These are phyloP conservation scores for Leccinellum luteum DNA, from an alignment of 768 basidiomycete species.

Conservation along the genomic window DNA sequence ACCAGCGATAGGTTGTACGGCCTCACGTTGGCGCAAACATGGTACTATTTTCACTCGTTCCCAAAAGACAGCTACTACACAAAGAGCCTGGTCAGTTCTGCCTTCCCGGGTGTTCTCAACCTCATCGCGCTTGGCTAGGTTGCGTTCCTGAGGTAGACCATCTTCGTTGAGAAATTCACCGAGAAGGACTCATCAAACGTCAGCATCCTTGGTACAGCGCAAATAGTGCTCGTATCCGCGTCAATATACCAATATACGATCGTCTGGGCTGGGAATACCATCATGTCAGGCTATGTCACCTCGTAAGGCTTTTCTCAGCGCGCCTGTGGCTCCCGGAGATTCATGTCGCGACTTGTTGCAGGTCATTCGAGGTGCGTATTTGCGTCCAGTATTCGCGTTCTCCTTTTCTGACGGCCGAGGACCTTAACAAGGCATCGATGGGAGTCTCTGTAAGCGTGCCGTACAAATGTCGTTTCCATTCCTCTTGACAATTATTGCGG, in stretches of 20 bases:
- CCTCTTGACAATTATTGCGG: background rate
- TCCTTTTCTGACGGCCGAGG: background rate
- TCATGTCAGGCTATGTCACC: constrained; percentile 28
- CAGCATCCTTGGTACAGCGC: constrained; percentile 28
- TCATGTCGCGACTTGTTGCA: constrained; percentile 4
- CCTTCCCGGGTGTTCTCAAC: background rate
- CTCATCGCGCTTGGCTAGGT: constrained; percentile 17
- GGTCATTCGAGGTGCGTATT: constrained; percentile 25
- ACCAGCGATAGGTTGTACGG: constrained; percentile 31
- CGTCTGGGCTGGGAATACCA: constrained; percentile 24
- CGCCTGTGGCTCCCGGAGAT: background rate
- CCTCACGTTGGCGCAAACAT: constrained; percentile 34
- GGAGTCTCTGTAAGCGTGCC: constrained; percentile 28
- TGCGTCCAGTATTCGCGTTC: background rate
- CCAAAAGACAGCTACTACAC: constrained; percentile 28
- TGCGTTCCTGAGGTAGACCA: constrained; percentile 26
- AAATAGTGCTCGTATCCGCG: constrained; percentile 28
- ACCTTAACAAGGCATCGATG: constrained; percentile 33
- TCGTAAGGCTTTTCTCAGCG: constrained; percentile 13
- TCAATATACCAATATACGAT: constrained; percentile 34
- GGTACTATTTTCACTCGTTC: constrained; percentile 33
- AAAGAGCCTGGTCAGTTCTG: constrained; percentile 31
- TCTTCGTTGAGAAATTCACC: background rate
- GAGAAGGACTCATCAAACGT: constrained; percentile 1
- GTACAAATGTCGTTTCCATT: background rate